Conservation (phyloP, 1,284 basidiomycete species). For the Cryptococcus floricola region DNA sequence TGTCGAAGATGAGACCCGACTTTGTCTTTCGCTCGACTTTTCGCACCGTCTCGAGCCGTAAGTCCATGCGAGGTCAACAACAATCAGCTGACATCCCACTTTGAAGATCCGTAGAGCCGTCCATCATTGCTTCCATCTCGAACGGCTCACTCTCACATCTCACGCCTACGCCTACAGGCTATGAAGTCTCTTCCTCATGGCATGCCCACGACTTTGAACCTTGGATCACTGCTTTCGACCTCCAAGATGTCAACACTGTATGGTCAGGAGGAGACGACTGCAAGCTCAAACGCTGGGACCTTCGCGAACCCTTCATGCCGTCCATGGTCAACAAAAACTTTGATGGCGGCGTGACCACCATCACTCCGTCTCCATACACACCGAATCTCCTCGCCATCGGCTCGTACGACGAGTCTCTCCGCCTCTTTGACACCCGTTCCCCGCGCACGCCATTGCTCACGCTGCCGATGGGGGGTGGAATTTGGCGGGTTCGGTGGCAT, state of each 20-base stretch:
- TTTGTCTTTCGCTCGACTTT: constrained; percentile 88
- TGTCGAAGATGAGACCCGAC: constrained; percentile 58
- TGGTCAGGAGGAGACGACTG: constrained; percentile 97
- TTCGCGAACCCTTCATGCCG: constrained; percentile 63
- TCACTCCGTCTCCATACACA: constrained; percentile 74
- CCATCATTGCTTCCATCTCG: constrained; percentile 74
- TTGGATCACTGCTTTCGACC: constrained; percentile 89
- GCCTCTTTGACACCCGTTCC: constrained; percentile 78
- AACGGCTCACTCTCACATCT: constrained; percentile 67
- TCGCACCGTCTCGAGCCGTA: constrained; percentile 56
- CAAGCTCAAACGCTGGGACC: constrained; percentile 86
- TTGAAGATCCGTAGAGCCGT: constrained; percentile 47
- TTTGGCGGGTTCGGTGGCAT: constrained; percentile 97
- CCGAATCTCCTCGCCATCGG: constrained; percentile 87
- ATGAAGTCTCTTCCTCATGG: constrained; percentile 62
- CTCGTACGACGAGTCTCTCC: constrained; percentile 82
- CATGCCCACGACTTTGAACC: constrained; percentile 89
- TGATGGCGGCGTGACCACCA: constrained; percentile 86
- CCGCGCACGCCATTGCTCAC: constrained; percentile 59
- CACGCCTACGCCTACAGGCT: constrained; percentile 48
- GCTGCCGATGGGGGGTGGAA: constrained; percentile 79
- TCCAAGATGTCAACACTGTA: constrained; percentile 69
- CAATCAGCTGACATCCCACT: neutral
- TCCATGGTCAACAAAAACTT: constrained; percentile 75
- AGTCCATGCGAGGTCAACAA: neutral